A percentile compares a stretch with the other conserved stretches of the same genome.
phyloP scores from a whole-genome alignment of 2,329 filamentous ascomycete species.

The Periconia digitata region DNA sequence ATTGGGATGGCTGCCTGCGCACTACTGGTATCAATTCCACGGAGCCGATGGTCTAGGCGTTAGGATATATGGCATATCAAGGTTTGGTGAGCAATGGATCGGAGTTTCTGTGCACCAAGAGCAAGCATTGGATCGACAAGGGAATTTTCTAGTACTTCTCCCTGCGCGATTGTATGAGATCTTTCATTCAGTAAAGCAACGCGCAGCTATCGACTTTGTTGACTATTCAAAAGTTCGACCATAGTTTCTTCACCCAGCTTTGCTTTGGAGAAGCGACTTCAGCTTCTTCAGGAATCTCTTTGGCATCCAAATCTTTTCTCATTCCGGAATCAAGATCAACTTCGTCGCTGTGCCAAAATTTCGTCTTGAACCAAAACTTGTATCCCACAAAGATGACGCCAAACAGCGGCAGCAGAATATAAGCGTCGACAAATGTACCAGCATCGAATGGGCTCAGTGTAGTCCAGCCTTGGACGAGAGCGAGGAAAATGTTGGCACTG shows the following conservation, averaged over 20 bases:
- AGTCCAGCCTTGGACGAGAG: conserved; percentile 51
- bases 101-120: too few relatives aligned
- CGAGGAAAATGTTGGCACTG: conserved; percentile 53
- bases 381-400: conserved; percentile 49
- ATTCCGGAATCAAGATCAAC: conserved; percentile 44
- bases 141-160: too few relatives aligned
- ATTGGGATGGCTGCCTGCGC: not conserved
- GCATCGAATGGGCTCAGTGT: conserved; percentile 52
- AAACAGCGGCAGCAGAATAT: conserved; percentile 56
- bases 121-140: too few relatives aligned
- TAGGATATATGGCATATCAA: too few relatives aligned
- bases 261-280: conserved; percentile 11
- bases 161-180: too few relatives aligned
- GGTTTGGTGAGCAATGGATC: too few relatives aligned
- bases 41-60: too few relatives aligned
- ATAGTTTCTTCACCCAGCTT: conserved; percentile 16
- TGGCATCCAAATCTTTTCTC: conserved; percentile 39
- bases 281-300: conserved; percentile 5
- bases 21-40: too few relatives aligned
- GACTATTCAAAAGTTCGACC: conserved; percentile 13
- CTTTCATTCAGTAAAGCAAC: too few relatives aligned
- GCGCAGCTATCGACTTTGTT: too few relatives aligned
- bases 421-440: conserved; percentile 56
- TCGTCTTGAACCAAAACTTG: conserved; percentile 48
- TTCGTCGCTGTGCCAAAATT: conserved; percentile 36